These are phyloP conservation scores for Chlorella sp. DNA, from an alignment of 139 green algal genomes.

Conservation along the genomic window DNA sequence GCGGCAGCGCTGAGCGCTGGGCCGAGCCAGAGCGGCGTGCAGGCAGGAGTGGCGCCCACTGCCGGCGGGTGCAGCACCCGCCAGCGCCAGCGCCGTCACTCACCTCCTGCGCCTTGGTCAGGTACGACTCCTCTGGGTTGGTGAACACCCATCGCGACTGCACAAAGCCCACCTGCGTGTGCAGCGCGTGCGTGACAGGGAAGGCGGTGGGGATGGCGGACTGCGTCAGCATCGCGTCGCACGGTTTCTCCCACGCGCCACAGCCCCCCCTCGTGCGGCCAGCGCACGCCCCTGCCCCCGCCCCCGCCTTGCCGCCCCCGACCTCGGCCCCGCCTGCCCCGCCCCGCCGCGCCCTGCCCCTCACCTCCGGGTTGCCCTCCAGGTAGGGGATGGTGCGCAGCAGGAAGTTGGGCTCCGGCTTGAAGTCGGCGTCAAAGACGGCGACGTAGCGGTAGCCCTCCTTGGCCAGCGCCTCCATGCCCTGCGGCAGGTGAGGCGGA, in stretches of 20 bases:
- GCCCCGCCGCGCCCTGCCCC: no score
- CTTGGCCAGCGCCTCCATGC: constrained; percentile 55
- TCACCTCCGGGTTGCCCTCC: constrained; percentile 50
- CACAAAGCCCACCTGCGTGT: constrained; percentile 73
- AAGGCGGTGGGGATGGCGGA: no score
- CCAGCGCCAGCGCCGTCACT: not conserved
- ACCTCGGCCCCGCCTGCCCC: no score
- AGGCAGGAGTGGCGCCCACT: not conserved
- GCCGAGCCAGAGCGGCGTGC: no score
- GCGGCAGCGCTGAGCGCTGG: no score
- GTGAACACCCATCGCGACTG: constrained; percentile 84
- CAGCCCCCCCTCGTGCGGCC: no score
- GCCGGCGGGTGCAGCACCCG: not conserved
- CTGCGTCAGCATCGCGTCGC: no score
- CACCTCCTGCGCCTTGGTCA: constrained; percentile 72
- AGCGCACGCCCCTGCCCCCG: no score
- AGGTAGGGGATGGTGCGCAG: constrained; percentile 58
- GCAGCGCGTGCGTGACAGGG: no score
- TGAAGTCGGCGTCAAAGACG: constrained; percentile 93
- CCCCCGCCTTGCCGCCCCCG: no score
- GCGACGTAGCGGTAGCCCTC: constrained; percentile 68
- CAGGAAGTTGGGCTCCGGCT: constrained; percentile 82
- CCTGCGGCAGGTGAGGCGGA: constrained; percentile 43
- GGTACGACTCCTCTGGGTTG: constrained; percentile 84
- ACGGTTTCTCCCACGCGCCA: no score